Base-by-base conservation (phyloP, 2,329 filamentous ascomycete genomes). In the Dothistroma pini region DNA sequence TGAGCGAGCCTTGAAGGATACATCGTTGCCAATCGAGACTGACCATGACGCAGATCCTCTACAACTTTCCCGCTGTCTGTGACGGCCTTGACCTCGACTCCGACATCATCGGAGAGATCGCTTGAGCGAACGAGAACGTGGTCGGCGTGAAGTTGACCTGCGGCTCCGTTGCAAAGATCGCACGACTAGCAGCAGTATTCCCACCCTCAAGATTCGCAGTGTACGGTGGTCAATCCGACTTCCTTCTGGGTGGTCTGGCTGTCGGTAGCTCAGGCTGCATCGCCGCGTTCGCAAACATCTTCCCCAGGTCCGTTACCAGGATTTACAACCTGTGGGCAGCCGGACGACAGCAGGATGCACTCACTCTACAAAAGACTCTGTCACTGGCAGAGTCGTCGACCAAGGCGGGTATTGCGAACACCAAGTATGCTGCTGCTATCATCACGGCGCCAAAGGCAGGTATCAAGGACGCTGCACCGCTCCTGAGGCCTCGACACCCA, bases 41-140 rank as follows among this genome's bases (percentile, higher is more conserved):
- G 48, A 25, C 22, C 11, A 8, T 31, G 14, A 7, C 29, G 6
- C 48, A 25, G 29, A 80, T 89, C 47, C 74, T 89, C 14, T 88
- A 89, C 74, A 89, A 89, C 73, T 89, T 89, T 75, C 87, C 87
- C 0, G 84, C 78, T 12, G 86, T 89, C 21, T 88, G 84, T 69
- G 87, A 87, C 64, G 87, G 87, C 25, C 77, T 89, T 2, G 87
- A 90, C 70, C 77, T 90, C 25, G 86, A 89, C 72, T 87, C 85
- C 1, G 86, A 84, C 54, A 80, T 81, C 0, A 85, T 89, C 52
- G 76, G 81, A 1, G 73, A 73, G 25, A 78, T 88, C 25, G 84
- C 83, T 1, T 73, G 72, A 32, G 73, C 80, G 63, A 76, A 80
- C 32, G 74, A 76, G 22, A 86, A 85, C 60, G 81, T 88, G 49